phyloP scores from a whole-genome alignment of 2,329 filamentous ascomycete species.

The Ascocoryne sarcoides region DNA sequence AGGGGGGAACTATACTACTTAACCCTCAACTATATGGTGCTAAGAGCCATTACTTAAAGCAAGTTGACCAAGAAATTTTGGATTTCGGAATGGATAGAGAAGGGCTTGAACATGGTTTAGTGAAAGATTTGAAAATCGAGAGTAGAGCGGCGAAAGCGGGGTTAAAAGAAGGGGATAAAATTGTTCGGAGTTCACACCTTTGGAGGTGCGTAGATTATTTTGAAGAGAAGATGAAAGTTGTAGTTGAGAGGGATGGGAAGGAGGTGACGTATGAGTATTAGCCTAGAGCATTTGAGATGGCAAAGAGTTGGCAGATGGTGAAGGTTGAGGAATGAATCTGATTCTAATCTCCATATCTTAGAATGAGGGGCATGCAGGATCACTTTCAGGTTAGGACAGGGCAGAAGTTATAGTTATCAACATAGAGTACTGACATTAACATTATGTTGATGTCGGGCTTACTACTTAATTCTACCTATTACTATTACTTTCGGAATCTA shows the following conservation, averaged over 20 bases:
- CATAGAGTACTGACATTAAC: too few relatives aligned
- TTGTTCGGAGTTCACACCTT: slow-evolving; percentile 12
- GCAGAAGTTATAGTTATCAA: too few relatives aligned
- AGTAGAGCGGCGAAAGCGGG: slow-evolving; percentile 20
- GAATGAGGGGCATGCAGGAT: too few relatives aligned
- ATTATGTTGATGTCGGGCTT: too few relatives aligned
- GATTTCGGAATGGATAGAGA: slow-evolving; percentile 21
- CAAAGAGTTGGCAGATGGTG: slow-evolving; percentile 19
- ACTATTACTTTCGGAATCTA: too few relatives aligned
- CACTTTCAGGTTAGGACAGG: too few relatives aligned
- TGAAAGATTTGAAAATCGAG: slow-evolving; percentile 13
- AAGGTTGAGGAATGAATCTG: slow-evolving; percentile 23
- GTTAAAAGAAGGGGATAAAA: slow-evolving; percentile 18
- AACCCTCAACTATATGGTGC: slow-evolving; percentile 12
- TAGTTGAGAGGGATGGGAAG: slow-evolving; percentile 10
- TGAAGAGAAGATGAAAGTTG: slow-evolving; percentile 13
- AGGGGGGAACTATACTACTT: slow-evolving; percentile 10
- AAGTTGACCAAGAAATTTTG: slow-evolving; percentile 14
- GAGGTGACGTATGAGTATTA: slow-evolving; percentile 13
- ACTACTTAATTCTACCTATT: too few relatives aligned
- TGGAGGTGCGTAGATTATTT: slow-evolving; percentile 19
- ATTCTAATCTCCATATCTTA: too few relatives aligned
- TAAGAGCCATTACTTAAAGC: slow-evolving; percentile 11
- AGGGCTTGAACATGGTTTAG: slow-evolving; percentile 13
- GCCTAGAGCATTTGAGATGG: slow-evolving; percentile 16